Base-by-base conservation (phyloP, 176 grass and related monocot genomes). In the Eragrostis nindensis region DNA sequence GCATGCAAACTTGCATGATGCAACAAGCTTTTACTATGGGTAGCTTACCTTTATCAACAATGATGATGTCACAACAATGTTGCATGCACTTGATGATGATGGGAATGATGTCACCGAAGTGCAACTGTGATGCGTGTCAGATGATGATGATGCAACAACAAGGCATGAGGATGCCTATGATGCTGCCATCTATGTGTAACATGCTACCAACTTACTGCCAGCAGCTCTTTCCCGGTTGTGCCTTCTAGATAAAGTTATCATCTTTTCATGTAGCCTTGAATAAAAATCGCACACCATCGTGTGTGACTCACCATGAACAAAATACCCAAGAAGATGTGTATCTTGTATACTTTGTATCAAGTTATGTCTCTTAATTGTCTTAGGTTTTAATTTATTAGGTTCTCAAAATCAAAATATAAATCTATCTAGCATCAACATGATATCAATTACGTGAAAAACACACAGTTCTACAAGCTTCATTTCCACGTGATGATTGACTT, bases 201-300 rank as follows among this genome's bases (percentile, higher is more conserved):
- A 11, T 56, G 21, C 7, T 53, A 0, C 17, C 50, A 19, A 53
- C 50, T 2, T 71, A 2, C 27, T 16, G 3, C 25, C 69, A 50
- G 13, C 13, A 60, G 0, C 55, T 41, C 3, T 42, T 75, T 62
- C 5, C 40, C 5, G 5, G 52, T 22, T 74, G 55, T 62, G 55
- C 40, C 8, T 29, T 61, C 56, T 76, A 76, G 55, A 45, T 45
- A 22, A 56, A 29, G 6, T 5, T 60, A 42, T 75, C 38, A 13
- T 60, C 1, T 26, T 11, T 7, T 56, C 8, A 61, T 61, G 73
- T 61, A 76, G 24, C 1, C 7, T 27, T 18, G 14, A 61, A 43
- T 36, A 72, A 72, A 9, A 13, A 16, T 76, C 73, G 44, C 22
- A 76, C 10, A 43, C 73, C 38, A 76, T 76, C 73, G 54, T 61